Base-by-base conservation (phyloP, 1,139 yeast genomes). In the Trichomonascaceae sp. region DNA sequence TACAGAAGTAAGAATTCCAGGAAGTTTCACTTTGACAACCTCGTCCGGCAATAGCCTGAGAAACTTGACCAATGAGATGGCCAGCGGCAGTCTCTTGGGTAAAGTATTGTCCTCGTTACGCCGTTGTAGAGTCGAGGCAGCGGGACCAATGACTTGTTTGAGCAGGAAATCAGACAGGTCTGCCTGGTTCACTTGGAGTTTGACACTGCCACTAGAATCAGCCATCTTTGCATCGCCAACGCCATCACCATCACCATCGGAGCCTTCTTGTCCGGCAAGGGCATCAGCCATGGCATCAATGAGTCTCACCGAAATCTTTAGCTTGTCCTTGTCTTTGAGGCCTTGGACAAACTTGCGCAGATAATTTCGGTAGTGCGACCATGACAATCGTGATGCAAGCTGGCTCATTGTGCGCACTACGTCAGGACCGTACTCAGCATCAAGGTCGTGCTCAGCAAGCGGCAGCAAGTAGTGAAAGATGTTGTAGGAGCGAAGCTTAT, bases 401-500 rank as follows among this genome's bases (percentile, higher is more conserved):
- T 6, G 6, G 9, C 9, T 11, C 9, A 20, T 20, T 8, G 9
- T 8, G 6, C 9, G 23, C 6, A 20, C 9, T 6, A 20, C 23
- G 11, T 20, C 23, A 8, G 9, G 9, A 20, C 9, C 23, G 11
- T 20, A 20, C 6, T 20, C 23, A 11, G 23, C 53, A 14, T 51
- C 54, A 51, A 52, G 73, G 64, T 76, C 84, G 42, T 74, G 76
- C 58, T 89, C 98, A 43, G 85, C 65, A 40, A 87, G 69, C 3
- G 98, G 97, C 38, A 92, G 59, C 34, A 92, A 52, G 51, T 78
- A 85, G 48, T 82, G 92, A 0, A 93, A 69, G 37, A 87, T 74
- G 44, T 75, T 76, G 27, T 65, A 60, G 27, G 72, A 73, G 2
- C 68, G 57, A 11, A 87, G 56, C 16, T 44, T 40, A 8, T 46